Evolutionary conservation across 2,329 filamentous ascomycete genomes (phyloP), one percentile per base, ranked within the genome.

Genomic region (Pyricularia sp.): DNA sequence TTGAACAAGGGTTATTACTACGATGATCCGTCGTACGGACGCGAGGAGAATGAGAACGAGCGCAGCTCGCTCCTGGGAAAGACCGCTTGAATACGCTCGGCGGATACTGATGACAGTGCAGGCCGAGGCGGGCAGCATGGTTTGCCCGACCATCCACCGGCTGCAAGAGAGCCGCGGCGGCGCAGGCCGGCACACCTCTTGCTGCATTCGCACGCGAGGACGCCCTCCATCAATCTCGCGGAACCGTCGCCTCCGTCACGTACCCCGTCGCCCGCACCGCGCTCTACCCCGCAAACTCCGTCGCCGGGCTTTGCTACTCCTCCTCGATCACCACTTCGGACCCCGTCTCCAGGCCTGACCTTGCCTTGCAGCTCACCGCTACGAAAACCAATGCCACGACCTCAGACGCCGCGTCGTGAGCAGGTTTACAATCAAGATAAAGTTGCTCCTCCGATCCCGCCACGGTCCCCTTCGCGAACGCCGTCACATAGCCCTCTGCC

Each of bases 11-110:
- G 55, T 17, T n/a, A 25, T 4, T 64, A 68, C 10, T 58, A 68
- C 12, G 25, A 71, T 25, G 68, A 68, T 50, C 65, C 42, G 36
- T 50, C 55, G 55, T n/a, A 59, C 31, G 42, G 65, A 14, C 65
- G 63, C 64, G 65, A 61, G 42, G 65, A 33, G 5, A 64, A 64
- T 14, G 68, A 58, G 9, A 71, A 75, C 55, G 77, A 79, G 71
- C 73, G 72, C 42, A 79, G 75, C 68, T 72, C 76, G 4, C 72
- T 79, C 30, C 70, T 80, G 25, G 69, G 72, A 42, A 65, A 31
- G 25, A 20, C 59, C 5, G 26, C 5, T 74, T 81, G 79, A 81
- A 78, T 77, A 81, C 78, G 73, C 79, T 79, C 79, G 71, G 71
- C 30, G 28, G 33, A 28, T 36, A 26, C 12, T 28, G 59, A 28